Conservation (phyloP, 2,329 filamentous ascomycete genomes). For the Cytospora paraplurivora region DNA sequence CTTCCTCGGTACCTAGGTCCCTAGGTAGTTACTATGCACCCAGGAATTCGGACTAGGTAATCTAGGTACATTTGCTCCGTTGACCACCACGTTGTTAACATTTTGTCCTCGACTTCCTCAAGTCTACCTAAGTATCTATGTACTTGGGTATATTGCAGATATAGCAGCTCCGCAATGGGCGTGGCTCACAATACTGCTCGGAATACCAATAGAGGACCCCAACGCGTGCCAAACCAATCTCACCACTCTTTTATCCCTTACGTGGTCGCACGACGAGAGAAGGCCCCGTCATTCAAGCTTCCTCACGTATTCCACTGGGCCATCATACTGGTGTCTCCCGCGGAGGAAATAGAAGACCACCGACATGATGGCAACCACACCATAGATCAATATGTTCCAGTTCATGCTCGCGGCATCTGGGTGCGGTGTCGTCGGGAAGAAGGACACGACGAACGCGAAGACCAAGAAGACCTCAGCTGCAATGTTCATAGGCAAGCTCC, state of each 20-base stretch:
- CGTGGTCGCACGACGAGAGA: constrained; percentile 64
- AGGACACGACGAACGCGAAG: constrained; percentile 27
- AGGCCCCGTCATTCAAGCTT: constrained; percentile 16
- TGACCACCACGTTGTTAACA: neutral
- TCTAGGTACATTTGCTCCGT: no score
- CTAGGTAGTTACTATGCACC: no score
- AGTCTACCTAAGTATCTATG: neutral
- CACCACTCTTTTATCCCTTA: constrained; percentile 8
- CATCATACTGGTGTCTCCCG: constrained; percentile 20
- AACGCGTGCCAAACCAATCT: neutral
- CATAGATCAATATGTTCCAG: constrained; percentile 29
- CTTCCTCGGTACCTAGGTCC: no score
- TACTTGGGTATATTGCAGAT: neutral
- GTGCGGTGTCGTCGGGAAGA: constrained; percentile 24
- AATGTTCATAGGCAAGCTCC: constrained; percentile 27
- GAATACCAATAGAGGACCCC: neutral
- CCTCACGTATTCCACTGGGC: constrained; percentile 23
- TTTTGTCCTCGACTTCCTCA: constrained; percentile 12
- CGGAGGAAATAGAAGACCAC: constrained; percentile 23
- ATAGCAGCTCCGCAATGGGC: neutral
- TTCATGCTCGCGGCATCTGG: constrained; percentile 28
- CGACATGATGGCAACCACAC: constrained; percentile 21
- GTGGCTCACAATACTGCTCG: neutral
- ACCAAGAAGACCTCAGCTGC: constrained; percentile 25
- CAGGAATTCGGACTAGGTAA: no score